Evolutionary conservation across 331 rosid genomes (phyloP), one percentile per base, ranked within the genome.

Genomic region (Cydonia oblonga): DNA sequence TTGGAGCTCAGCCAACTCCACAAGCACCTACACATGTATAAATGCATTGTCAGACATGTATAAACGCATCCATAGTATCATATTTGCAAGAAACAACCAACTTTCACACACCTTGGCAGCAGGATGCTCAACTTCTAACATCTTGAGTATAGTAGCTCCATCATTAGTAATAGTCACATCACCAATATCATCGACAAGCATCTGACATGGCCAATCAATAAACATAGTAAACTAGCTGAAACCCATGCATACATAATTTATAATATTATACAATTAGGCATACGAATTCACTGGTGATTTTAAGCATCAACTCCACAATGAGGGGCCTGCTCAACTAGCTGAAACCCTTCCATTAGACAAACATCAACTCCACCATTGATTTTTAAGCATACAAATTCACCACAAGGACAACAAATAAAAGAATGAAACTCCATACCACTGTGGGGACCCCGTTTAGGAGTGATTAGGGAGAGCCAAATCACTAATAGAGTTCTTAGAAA

Each of bases 41-140:
- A 30, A 53, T n/a, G 23, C 64, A 54, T 23, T 22, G 46, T 28
- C 18, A 9, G 52, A 28, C 30, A 53, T 20, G 65, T 4, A 24
- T 29, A 65, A 73, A 54, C 3, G 32, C 14, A 64, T 20, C 16
- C 9, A 11, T 40, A 71, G 8, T 6, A 58, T 14, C 54, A 24
- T 35, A 71, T 33, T 53, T 30, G 54, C 66, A 29, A 56, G 61
- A 53, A 78, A 63, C 30, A 28, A 65, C 28, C 3, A 23, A 51
- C 22, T 28, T 66, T 38, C 20, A 11, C 72, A 52, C 79, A 86
- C 95, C 96, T 95, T 95, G 6, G 99, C 99, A 64, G 99, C 97
- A 33, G 99, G 97, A 68, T 95, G 99, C 84, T 95, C 99, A 3
- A 95, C 97, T 82, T 95, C 97, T 77, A 95, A 78, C 97, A 95